A percentile compares a stretch with the other conserved stretches of the same genome.
These are phyloP conservation scores for Talaromyces sp. DNA, from an alignment of 2,329 filamentous ascomycete genomes.

Conservation along the genomic window DNA sequence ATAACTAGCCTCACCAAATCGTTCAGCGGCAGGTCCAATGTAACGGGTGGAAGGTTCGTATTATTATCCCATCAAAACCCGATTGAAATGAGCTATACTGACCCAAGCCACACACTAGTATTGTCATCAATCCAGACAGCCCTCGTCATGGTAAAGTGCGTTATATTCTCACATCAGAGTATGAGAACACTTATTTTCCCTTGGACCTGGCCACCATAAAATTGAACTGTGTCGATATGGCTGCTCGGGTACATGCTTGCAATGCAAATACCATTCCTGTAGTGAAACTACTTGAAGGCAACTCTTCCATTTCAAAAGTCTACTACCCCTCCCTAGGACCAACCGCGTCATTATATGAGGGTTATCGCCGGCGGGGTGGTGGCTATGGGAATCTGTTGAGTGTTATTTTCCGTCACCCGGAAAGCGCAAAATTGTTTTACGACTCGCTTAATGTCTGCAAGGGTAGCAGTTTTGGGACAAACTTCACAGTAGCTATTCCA, in stretches of 20 bases:
- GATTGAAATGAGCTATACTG: too few relatives aligned
- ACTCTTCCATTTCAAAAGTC: background rate
- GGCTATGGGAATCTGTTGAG: conserved; percentile 31
- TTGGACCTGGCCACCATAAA: background rate
- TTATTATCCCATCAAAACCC: too few relatives aligned
- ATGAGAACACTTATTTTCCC: background rate
- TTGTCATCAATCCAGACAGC: background rate
- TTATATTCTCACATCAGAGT: background rate
- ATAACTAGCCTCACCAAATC: conserved; percentile 61
- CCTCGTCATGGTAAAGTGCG: background rate
- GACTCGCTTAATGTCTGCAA: conserved; percentile 35
- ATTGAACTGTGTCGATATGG: background rate
- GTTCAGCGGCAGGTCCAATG: conserved; percentile 61
- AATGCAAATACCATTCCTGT: background rate
- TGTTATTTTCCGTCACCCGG: conserved; percentile 23
- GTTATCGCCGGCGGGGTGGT: background rate
- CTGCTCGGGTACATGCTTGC: background rate
- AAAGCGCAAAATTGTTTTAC: conserved; percentile 31
- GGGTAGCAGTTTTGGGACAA: conserved; percentile 33
- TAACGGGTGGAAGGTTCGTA: conserved; percentile 45
- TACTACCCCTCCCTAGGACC: background rate
- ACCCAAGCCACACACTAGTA: background rate
- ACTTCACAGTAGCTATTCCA: conserved; percentile 30
- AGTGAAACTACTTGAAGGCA: background rate
- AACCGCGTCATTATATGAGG: background rate